Evolutionary conservation across 768 basidiomycete genomes (phyloP).

Genomic region (Phaeotremella skinneri): DNA sequence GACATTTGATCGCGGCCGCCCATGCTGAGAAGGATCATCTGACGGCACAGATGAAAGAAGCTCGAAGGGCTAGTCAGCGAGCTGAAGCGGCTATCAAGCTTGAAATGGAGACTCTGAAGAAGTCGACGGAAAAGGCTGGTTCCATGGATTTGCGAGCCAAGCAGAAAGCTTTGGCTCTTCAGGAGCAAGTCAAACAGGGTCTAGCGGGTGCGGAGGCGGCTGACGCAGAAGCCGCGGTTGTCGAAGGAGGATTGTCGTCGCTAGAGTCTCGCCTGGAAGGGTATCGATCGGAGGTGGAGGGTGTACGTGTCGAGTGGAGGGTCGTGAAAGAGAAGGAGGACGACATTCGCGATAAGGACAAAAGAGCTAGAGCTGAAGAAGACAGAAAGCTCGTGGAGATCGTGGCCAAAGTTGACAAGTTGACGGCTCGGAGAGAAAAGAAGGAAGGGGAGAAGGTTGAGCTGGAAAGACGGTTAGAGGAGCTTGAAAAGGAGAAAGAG

Average conservation of each 20-base stretch:
- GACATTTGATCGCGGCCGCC: constrained; percentile 64
- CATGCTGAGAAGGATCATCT: constrained; percentile 69
- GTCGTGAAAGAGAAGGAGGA: constrained; percentile 36
- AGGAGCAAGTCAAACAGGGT: constrained; percentile 81
- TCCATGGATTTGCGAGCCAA: constrained; percentile 73
- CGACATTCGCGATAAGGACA: constrained; percentile 37
- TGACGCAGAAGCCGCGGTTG: constrained; percentile 53
- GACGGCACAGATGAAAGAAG: constrained; percentile 67
- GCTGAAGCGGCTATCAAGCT: constrained; percentile 73
- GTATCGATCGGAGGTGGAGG: constrained; percentile 32
- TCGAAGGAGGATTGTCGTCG: constrained; percentile 56
- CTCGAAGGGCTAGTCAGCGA: constrained; percentile 77
- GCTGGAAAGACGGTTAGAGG: constrained; percentile 39
- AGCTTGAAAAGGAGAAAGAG: constrained; percentile 36
- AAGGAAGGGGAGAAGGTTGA: constrained; percentile 41
- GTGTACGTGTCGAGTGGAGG: constrained; percentile 27
- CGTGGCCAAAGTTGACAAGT: constrained; percentile 42
- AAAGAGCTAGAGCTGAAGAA: constrained; percentile 35
- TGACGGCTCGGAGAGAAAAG: constrained; percentile 39
- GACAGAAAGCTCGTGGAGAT: constrained; percentile 42
- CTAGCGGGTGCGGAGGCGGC: constrained; percentile 59
- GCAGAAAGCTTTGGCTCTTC: constrained; percentile 81
- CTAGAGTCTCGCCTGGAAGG: constrained; percentile 48
- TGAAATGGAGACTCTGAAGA: constrained; percentile 80
- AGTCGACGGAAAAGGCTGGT: constrained; percentile 74